These are phyloP conservation scores for Phaeolepiota aurea DNA, from an alignment of 768 basidiomycete species.

Conservation along the genomic window DNA sequence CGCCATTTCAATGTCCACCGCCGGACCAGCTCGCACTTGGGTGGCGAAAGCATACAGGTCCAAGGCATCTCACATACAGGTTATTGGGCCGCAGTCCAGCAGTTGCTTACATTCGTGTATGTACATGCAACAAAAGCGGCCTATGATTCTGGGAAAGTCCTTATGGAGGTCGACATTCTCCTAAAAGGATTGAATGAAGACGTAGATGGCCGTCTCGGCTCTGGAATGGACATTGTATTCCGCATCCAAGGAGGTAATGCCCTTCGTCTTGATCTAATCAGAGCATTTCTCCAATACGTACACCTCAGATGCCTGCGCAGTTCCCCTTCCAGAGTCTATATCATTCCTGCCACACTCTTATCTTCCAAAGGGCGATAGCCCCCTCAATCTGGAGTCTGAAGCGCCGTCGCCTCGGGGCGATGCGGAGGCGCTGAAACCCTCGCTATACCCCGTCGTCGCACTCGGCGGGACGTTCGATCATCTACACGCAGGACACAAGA, in stretches of 20 bases:
- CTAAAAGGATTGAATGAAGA: conserved; percentile 48
- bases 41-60: conserved; percentile 11
- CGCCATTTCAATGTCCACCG: conserved; percentile 39
- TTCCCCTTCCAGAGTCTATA: conserved; percentile 34
- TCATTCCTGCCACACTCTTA: conserved; percentile 27
- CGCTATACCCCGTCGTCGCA: conserved; percentile 59
- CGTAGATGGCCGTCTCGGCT: conserved; percentile 30
- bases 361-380: conserved; percentile 20
- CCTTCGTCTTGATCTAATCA: not conserved
- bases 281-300: not conserved
- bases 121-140: conserved; percentile 77
- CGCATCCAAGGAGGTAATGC: conserved; percentile 40
- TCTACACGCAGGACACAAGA: conserved; percentile 95
- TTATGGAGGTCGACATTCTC: conserved; percentile 74
- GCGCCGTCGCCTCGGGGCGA: conserved; percentile 6
- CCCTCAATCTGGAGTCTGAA: not conserved
- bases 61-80: conserved; percentile 32
- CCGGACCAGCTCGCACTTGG: conserved; percentile 6
- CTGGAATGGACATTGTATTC: conserved; percentile 37
- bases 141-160: conserved; percentile 54
- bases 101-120: conserved; percentile 76
- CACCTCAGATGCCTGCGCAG: conserved; percentile 26
- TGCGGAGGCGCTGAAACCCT: conserved; percentile 10
- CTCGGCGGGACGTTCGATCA: conserved; percentile 98
- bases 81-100: conserved; percentile 63